These are phyloP conservation scores for Lippia alba DNA, from an alignment of 305 asterid genomes.

Conservation along the genomic window DNA sequence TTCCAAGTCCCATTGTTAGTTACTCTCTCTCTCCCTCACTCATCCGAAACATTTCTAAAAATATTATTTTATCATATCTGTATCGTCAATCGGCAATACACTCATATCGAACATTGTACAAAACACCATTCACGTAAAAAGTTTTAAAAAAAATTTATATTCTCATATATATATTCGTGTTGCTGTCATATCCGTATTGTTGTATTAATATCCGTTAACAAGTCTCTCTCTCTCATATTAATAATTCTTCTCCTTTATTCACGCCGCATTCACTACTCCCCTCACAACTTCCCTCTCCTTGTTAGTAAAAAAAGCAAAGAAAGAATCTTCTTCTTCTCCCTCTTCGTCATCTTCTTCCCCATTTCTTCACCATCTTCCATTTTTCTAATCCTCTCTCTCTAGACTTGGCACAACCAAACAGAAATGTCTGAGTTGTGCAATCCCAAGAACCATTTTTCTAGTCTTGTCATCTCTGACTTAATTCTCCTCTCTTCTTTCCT, in stretches of 20 bases:
- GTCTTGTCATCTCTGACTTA: slow-evolving; percentile 48
- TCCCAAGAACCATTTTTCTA: slow-evolving; percentile 42
- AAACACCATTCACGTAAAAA: too few species aligned
- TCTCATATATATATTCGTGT: too few species aligned
- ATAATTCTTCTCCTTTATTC: slow-evolving; percentile 54
- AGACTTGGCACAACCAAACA: background rate
- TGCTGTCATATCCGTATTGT: too few species aligned
- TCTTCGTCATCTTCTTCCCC: slow-evolving; percentile 40
- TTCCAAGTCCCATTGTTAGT: slow-evolving; percentile 8
- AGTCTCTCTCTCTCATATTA: slow-evolving; percentile 9
- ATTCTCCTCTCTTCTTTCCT: slow-evolving; percentile 44
- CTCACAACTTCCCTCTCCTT: slow-evolving; percentile 23
- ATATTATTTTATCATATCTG: too few species aligned
- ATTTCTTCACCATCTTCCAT: slow-evolving; percentile 51
- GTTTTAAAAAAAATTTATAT: too few species aligned
- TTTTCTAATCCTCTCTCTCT: slow-evolving; percentile 36
- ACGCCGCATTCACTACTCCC: slow-evolving; percentile 64
- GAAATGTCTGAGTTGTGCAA: slow-evolving; percentile 55
- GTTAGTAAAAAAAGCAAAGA: slow-evolving; percentile 25
- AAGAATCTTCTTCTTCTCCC: slow-evolving; percentile 18
- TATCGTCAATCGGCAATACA: too few species aligned
- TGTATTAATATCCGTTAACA: too few species aligned
- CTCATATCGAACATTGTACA: too few species aligned
- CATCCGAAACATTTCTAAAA: too few species aligned
- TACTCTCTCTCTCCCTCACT: slow-evolving; percentile 22